Conservation (phyloP, 2,329 filamentous ascomycete genomes). For the Cladophialophora chaetospira region DNA sequence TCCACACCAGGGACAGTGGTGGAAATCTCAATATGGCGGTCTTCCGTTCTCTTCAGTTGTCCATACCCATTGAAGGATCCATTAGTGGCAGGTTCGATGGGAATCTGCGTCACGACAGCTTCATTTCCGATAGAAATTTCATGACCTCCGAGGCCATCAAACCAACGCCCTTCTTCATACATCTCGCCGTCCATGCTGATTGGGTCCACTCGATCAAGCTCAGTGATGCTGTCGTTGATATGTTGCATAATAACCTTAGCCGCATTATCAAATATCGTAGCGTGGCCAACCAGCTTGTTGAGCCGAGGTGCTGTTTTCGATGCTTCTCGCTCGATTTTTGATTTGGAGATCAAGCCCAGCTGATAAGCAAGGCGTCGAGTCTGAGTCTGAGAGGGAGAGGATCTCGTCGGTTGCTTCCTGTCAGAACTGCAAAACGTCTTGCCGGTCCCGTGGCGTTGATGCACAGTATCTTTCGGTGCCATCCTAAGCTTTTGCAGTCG, state of each 20-base stretch:
- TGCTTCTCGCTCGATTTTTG: slow-evolving; percentile 25
- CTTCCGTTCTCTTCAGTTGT: neutral
- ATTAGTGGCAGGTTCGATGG: neutral
- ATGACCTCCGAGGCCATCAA: neutral
- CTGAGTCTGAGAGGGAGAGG: neutral
- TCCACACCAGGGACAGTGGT: neutral
- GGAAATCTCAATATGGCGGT: neutral
- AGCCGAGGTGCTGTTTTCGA: slow-evolving; percentile 22
- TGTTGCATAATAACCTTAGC: slow-evolving; percentile 20
- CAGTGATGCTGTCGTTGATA: slow-evolving; percentile 4
- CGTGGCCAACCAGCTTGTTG: slow-evolving; percentile 23
- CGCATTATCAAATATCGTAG: slow-evolving; percentile 22
- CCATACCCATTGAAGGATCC: neutral
- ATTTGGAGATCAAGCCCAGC: slow-evolving; percentile 21
- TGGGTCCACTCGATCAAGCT: neutral
- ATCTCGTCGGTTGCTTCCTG: neutral
- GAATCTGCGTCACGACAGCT: neutral
- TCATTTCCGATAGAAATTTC: slow-evolving; percentile 10
- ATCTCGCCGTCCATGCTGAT: neutral
- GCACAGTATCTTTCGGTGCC: neutral
- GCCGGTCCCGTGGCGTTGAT: neutral
- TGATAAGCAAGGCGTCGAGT: slow-evolving; percentile 20
- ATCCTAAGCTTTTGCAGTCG: neutral
- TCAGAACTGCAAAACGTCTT: neutral
- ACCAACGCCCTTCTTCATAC: neutral